A percentile compares a stretch with the other conserved stretches of the same genome.
phyloP scores from a whole-genome alignment of 495 filamentous ascomycete genomes.

The Sordaria brevicollis region DNA sequence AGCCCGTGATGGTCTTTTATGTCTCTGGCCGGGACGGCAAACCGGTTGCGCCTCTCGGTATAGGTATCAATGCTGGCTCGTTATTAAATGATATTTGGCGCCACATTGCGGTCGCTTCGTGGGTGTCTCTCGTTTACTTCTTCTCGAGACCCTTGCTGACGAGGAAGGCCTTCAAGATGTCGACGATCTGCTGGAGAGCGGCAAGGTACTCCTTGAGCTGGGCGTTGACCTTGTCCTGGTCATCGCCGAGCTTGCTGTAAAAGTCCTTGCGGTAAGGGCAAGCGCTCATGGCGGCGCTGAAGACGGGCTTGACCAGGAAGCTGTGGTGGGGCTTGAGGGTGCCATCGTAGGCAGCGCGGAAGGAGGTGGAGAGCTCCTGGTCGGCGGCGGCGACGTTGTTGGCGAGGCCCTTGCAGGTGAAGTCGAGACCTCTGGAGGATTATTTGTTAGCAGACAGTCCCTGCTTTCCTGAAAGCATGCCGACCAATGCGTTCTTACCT shows the following conservation, averaged over 20 bases:
- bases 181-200: conserved; percentile 63
- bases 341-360: conserved; percentile 69
- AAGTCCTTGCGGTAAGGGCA: conserved; percentile 88
- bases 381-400: conserved; percentile 54
- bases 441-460: conserved; percentile 1
- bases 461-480: not conserved
- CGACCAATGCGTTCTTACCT: conserved; percentile 45
- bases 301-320: conserved; percentile 78
- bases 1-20: not conserved
- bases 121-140: conserved; percentile 40
- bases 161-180: conserved; percentile 66
- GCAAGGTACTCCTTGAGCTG: conserved; percentile 59
- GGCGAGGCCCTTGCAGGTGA: conserved; percentile 76
- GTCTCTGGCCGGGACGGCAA: not conserved
- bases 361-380: conserved; percentile 74
- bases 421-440: conserved; percentile 67
- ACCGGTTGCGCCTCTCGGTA: not conserved
- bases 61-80: not conserved
- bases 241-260: conserved; percentile 70
- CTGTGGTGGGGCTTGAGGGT: conserved; percentile 89
- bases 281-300: conserved; percentile 82
- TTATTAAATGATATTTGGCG: not conserved
- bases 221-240: conserved; percentile 47
- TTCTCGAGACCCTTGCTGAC: conserved; percentile 58
- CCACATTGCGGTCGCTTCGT: not conserved